Evolutionary conservation across 176 grass and related monocot species (phyloP), one percentile per base, ranked within the genome.

Genomic region (Oryza meridionalis): DNA sequence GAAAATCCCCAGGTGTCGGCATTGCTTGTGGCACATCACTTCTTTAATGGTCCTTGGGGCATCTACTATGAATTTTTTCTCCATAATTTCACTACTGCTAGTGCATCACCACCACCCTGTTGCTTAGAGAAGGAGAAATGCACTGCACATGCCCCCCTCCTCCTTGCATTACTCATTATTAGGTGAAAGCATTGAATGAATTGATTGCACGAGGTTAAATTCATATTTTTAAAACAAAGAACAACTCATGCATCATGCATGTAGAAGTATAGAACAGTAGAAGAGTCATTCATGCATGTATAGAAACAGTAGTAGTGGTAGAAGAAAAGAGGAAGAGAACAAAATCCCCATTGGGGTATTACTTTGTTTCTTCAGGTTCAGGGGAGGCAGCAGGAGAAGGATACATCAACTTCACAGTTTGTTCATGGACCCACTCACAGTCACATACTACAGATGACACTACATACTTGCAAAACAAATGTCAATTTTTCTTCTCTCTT

Each of bases 1-100:
- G 86, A 70, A 95, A 90, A 92, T 91, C 86, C 90, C 86, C 80
- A 87, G 86, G 84, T 89, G 90, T 91, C 90, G 82, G 78, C 70
- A 74, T 87, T 78, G 33, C 79, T 77, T 83, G 69, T 72, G 68
- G 72, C 87, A 86, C 77, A 81, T 88, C 45, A 9, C 29, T 81
- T 82, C 49, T 86, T 86, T 77, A 65, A 77, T 90, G 50, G 25
- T 51, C 65, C 66, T 66, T 82, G 55, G 55, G 12, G 66, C 87
- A 81, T 89, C 77, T 74, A 45, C 77, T 74, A 45, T n/a, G 73
- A 68, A 6, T 70, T 70, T 79, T 71, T 80, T 4, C 65, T 44
- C 25, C 61, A 17, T 61, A 24, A 44, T 43, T 43, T 43, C 81
- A 53, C 45, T 67, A 37, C 49, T 64, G 2, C 3, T 21, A 55